These are phyloP conservation scores for Astraeus odoratus DNA, from an alignment of 768 basidiomycete species.

Conservation along the genomic window DNA sequence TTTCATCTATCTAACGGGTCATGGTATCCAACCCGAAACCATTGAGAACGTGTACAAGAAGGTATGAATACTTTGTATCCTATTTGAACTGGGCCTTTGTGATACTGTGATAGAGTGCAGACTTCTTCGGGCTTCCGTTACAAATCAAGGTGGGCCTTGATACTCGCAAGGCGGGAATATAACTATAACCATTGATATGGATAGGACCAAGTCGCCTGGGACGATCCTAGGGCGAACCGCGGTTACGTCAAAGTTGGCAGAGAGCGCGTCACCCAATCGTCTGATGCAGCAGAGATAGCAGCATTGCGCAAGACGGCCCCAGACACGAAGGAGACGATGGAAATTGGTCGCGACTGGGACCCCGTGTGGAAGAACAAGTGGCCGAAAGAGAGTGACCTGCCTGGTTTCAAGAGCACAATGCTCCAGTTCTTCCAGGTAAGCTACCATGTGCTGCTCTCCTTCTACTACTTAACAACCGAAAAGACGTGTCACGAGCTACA, in stretches of 20 bases:
- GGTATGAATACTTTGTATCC: constrained; percentile 32
- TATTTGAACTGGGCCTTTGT: background rate
- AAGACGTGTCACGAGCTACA: constrained; percentile 75
- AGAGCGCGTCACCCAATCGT: constrained; percentile 74
- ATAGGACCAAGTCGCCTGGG: constrained; percentile 66
- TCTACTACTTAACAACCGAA: background rate
- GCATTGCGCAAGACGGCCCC: constrained; percentile 67
- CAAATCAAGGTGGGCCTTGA: constrained; percentile 45
- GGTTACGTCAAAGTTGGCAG: constrained; percentile 79
- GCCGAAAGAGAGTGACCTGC: constrained; percentile 58
- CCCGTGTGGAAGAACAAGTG: constrained; percentile 72
- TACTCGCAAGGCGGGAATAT: background rate
- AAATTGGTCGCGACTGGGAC: constrained; percentile 85
- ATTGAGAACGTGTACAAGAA: constrained; percentile 59
- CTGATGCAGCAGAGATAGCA: constrained; percentile 66
- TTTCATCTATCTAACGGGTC: constrained; percentile 71
- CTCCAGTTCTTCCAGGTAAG: constrained; percentile 65
- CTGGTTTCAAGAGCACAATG: constrained; percentile 67
- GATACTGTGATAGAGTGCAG: constrained; percentile 47
- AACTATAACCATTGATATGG: background rate
- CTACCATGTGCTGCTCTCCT: background rate
- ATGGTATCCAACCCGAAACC: constrained; percentile 56
- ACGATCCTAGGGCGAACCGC: constrained; percentile 78
- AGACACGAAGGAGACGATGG: constrained; percentile 81
- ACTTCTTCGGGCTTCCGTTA: constrained; percentile 63